A percentile compares a stretch with the other conserved stretches of the same genome.
Conservation (phyloP, 371 early-diverging fungal genomes). For the Zopfochytrium polystomum region DNA sequence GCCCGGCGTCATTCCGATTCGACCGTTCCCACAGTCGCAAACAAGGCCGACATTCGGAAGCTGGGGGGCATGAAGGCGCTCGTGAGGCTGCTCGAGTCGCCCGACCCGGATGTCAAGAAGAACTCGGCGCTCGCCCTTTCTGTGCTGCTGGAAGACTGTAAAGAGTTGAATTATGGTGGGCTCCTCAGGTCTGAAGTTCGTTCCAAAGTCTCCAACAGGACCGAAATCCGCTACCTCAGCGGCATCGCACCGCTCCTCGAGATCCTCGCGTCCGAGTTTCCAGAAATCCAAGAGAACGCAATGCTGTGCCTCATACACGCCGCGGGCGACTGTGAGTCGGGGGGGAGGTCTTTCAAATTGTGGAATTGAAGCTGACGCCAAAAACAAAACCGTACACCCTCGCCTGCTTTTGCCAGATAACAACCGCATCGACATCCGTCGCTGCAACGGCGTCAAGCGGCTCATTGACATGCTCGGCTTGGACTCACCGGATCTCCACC, state of each 20-base stretch:
- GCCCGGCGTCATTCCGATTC: background rate
- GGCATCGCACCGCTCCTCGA: conserved; percentile 49
- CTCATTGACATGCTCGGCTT: conserved; percentile 43
- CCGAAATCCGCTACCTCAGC: conserved; percentile 46
- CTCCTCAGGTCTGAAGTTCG: background rate
- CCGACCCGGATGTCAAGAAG: conserved; percentile 55
- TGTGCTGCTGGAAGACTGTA: conserved; percentile 50
- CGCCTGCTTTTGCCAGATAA: conserved; percentile 20
- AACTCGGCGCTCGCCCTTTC: conserved; percentile 46
- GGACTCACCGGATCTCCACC: conserved; percentile 39
- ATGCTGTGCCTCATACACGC: conserved; percentile 41
- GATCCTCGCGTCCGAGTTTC: conserved; percentile 46
- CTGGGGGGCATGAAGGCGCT: conserved; percentile 49
- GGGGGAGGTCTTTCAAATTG: too few species aligned
- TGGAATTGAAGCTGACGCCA: background rate
- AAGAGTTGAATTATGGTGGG: conserved; percentile 3
- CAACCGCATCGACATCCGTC: conserved; percentile 45
- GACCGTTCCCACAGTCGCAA: conserved; percentile 40
- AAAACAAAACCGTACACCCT: background rate
- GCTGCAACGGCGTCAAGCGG: conserved; percentile 38
- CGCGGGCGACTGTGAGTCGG: conserved; percentile 50
- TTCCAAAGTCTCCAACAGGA: conserved; percentile 37
- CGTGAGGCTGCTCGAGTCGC: conserved; percentile 44
- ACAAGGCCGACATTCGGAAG: conserved; percentile 51
- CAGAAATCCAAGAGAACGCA: conserved; percentile 51